Base-by-base conservation (phyloP, 176 grass and related monocot species). In the Tuctoria greenei region DNA sequence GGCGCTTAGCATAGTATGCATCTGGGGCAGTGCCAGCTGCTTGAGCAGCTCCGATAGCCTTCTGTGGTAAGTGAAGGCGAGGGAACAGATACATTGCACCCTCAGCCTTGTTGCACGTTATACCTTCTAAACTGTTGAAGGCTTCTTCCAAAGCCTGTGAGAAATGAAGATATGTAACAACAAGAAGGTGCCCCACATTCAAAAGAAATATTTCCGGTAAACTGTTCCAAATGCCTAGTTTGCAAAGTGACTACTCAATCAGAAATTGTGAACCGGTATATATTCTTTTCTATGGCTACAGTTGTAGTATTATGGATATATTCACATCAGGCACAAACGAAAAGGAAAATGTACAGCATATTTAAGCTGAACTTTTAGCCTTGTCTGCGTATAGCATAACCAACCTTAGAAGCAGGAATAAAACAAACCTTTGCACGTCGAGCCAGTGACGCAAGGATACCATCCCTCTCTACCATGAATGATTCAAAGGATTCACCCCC, bases 61-160 rank as follows among this genome's bases (percentile, higher is more conserved):
- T 99, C 58, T 82, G 87, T 14, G 95, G 89, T 75, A 99, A 84
- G 66, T 85, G 76, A 78, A 99, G 71, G 64, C 76, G 76, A 15
- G 95, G 95, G 82, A 99, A 99, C 72, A 99, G 81, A 84, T 99
- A 99, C 95, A 95, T 99, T 61, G 95, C 95, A 24, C 95, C 91
- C 73, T 99, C 95, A 10, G 95, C 89, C 78, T 95, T 95, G 70
- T 99, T 99, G 87, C 95, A 99, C 20, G 89, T 90, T 51, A 99
- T 88, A 38, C 91, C 91, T 86, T 99, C 91, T 74, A 94, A 90
- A 61, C 82, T 85, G 42, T 95, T 95, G 80, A 99, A 99, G 74
- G 95, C 88, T 74, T 99, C 95, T 84, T 99, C 95, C 79, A 99
- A 72, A 72, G 95, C 91, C 95, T 99, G 77, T 63, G 57, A 36